These are phyloP conservation scores for Penicillium robsamsonii DNA, from an alignment of 495 filamentous ascomycete species.

Conservation along the genomic window DNA sequence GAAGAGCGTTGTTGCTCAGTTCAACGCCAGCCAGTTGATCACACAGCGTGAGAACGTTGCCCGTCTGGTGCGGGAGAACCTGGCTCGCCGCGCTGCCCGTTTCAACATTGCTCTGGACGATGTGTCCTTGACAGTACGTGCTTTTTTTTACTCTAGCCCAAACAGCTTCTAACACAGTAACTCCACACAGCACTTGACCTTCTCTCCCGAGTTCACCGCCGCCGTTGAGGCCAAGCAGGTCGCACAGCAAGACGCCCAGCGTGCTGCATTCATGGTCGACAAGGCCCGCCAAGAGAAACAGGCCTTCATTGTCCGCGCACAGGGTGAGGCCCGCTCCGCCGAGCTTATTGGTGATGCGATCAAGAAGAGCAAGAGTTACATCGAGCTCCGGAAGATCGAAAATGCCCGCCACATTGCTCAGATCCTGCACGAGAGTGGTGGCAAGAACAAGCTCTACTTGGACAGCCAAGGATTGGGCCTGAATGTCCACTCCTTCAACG, in stretches of 20 bases:
- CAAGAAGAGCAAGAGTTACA: constrained; percentile 97
- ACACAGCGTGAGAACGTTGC: constrained; percentile 97
- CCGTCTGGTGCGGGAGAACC: constrained; percentile 85
- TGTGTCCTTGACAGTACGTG: constrained; percentile 88
- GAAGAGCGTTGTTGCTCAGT: constrained; percentile 98
- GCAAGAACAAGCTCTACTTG: constrained; percentile 90
- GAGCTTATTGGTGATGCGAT: constrained; percentile 98
- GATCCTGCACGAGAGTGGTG: constrained; percentile 78
- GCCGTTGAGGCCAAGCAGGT: constrained; percentile 99
- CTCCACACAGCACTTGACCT: constrained; percentile 78
- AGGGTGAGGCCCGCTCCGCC: constrained; percentile 97
- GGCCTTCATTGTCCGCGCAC: constrained; percentile 94
- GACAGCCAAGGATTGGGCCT: constrained; percentile 86
- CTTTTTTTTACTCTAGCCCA: not conserved
- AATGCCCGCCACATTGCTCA: constrained; percentile 85
- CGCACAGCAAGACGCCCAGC: constrained; percentile 96
- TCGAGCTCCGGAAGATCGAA: constrained; percentile 96
- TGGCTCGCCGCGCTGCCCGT: constrained; percentile 82
- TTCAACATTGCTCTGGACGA: constrained; percentile 98
- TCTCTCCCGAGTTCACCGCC: constrained; percentile 98
- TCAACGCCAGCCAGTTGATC: constrained; percentile 97
- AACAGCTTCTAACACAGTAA: constrained; percentile 18
- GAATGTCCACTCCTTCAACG: constrained; percentile 67
- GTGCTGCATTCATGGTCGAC: constrained; percentile 96
- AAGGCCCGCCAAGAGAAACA: constrained; percentile 99